Evolutionary conservation across 495 filamentous ascomycete species (phyloP), one percentile per base, ranked within the genome.

Genomic region (Hyaloscypha hepaticicola): DNA sequence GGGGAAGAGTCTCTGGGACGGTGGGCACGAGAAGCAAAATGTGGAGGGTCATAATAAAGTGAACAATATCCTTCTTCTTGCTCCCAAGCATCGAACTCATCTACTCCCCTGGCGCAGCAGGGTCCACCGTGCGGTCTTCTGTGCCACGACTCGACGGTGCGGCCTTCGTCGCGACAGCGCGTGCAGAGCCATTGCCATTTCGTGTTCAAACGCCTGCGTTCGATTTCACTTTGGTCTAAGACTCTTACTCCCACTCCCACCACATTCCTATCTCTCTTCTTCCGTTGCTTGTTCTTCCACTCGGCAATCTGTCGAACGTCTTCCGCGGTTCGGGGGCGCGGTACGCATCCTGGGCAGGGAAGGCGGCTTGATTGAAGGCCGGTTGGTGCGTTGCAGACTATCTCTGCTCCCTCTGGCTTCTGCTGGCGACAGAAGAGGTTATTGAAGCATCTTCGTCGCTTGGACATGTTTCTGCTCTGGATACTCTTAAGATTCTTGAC

Each of bases 31-130:
- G 38, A 16, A 45, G 16, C 16, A 16, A 9, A 16, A 45, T 9
- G 19, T 11, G 38, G 6, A 16, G 9, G 38, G 19, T 16, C 11
- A 16, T 9, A 16, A 45, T 14, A 8, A 19, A 11, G 0, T 9
- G 38, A 45, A 19, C 4, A 16, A 16, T 45, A 45, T 16, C 38
- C 38, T 19, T 45, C 11, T 45, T 0, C 19, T 45, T 45, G 14
- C 38, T 45, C 38, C 38, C 38, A 45, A 8, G 6, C 27, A 22
- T n/a, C 34, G 27, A 28, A 61, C 48, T 61, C 59, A 11, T 61
- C 59, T 9, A 52, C 5, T 3, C 59, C 59, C 53, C 59, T 61
- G 0, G 59, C 38, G 34, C 59, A 61, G 48, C 59, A 61, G 27
- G 50, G 45, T 7, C 59, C 59, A 14, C 27, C 26, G 27, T 61